Evolutionary conservation across 2,329 filamentous ascomycete species (phyloP).

Genomic region (Pseudonectria foliicola): DNA sequence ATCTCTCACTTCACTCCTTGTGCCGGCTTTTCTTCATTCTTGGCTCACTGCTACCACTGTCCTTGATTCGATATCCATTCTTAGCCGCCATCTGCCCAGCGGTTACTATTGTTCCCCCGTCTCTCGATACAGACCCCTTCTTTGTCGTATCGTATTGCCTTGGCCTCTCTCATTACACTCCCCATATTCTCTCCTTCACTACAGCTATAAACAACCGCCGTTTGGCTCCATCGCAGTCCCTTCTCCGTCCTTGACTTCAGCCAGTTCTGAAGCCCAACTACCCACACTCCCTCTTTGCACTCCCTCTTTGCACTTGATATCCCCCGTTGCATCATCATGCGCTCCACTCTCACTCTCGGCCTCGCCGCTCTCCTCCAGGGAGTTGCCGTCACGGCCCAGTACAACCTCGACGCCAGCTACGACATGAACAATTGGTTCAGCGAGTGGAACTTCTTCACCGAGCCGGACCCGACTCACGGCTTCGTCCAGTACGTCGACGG

Average conservation of each 20-base stretch:
- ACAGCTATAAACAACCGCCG: too few relatives aligned
- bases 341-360: slow-evolving; percentile 18
- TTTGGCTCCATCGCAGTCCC: too few relatives aligned
- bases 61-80: too few relatives aligned
- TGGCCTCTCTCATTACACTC: background rate
- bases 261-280: background rate
- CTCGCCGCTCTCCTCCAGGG: slow-evolving; percentile 24
- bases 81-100: too few relatives aligned
- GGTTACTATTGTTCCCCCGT: too few relatives aligned
- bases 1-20: too few relatives aligned
- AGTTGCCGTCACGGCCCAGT: slow-evolving; percentile 24
- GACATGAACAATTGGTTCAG: slow-evolving; percentile 49
- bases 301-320: slow-evolving; percentile 6
- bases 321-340: slow-evolving; percentile 16
- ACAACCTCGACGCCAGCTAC: slow-evolving; percentile 41
- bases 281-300: slow-evolving; percentile 1
- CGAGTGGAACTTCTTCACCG: slow-evolving; percentile 48
- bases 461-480: slow-evolving; percentile 63
- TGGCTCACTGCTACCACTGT: too few relatives aligned
- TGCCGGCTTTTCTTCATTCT: too few relatives aligned
- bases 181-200: too few relatives aligned
- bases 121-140: too few relatives aligned
- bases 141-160: background rate
- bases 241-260: too few relatives aligned
- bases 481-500: slow-evolving; percentile 64